Evolutionary conservation across 2,329 filamentous ascomycete species (phyloP), one percentile per base, ranked within the genome.

Genomic region (Alternaria triticimaculans): DNA sequence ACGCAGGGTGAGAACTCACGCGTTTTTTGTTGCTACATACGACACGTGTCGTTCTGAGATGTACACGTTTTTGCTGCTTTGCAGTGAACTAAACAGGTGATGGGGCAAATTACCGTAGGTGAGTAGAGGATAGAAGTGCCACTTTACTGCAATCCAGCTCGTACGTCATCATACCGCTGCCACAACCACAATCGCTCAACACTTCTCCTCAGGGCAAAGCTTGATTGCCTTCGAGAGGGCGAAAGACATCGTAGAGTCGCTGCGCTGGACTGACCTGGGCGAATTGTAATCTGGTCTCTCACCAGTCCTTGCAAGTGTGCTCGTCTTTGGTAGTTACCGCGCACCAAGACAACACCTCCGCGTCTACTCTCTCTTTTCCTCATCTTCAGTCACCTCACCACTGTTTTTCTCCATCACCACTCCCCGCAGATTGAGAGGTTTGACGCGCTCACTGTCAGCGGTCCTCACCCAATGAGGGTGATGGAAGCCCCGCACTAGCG

Each of bases 401-500:
- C 2, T 20, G 0, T 11, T 3, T 33, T 33, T 18, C 2, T 21
- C n/a, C 3, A 1, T 21, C 25, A 50, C 26, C 48, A 50, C n/a
- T 30, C 25, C 12, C 18, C 48, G 26, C 48, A 12, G 11, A 2
- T 30, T 50, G 6, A 50, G 4, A 30, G 4, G 48, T 50, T 50
- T 20, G 48, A 50, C 20, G 15, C 21, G 25, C 37, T 43, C 37
- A 41, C 10, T 28, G 21, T 30, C 53, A 55, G 5, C 26, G 48
- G 4, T 21, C 48, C n/a, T 28, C 46, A 23, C 53, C 43, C 48
- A 55, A 59, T 62, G 45, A 49, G 44, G 53, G 14, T 26, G 14
- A 5, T 12, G 26, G n/a, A 54, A 46, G 48, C 61, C 57, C 61
- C 61, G 61, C 61, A 56, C 57, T 63, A 63, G 57, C 61, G 37